Conservation (phyloP, 2,329 filamentous ascomycete genomes). For the Ascochyta fabae region DNA sequence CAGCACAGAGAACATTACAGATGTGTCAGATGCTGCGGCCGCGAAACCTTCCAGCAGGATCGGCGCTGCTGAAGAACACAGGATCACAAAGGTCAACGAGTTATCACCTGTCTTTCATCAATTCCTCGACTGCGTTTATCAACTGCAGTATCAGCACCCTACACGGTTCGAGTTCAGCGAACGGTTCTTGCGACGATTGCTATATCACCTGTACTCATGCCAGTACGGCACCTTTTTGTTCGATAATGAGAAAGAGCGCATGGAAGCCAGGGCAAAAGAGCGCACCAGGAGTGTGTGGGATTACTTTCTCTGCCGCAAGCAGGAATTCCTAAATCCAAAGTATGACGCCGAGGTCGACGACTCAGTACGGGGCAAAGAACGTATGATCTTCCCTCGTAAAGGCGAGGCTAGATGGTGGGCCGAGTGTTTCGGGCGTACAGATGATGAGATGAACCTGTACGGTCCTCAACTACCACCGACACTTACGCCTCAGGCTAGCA, state of each 20-base stretch:
- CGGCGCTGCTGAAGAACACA: slow-evolving; percentile 60
- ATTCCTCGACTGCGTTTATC: slow-evolving; percentile 93
- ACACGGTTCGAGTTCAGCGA: slow-evolving; percentile 96
- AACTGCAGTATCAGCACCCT: slow-evolving; percentile 83
- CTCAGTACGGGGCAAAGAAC: slow-evolving; percentile 77
- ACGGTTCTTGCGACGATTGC: slow-evolving; percentile 82
- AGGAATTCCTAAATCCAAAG: slow-evolving; percentile 81
- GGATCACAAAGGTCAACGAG: slow-evolving; percentile 84
- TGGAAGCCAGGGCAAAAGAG: slow-evolving; percentile 71
- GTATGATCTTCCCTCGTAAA: slow-evolving; percentile 79
- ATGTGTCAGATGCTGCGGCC: slow-evolving; percentile 52
- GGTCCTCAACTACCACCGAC: slow-evolving; percentile 34
- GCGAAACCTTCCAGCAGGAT: slow-evolving; percentile 44
- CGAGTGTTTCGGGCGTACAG: slow-evolving; percentile 81
- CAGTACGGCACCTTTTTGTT: slow-evolving; percentile 97
- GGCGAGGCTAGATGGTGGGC: slow-evolving; percentile 93
- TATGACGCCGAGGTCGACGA: slow-evolving; percentile 82
- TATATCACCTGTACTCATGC: slow-evolving; percentile 94
- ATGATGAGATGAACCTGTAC: slow-evolving; percentile 87
- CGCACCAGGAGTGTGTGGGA: slow-evolving; percentile 91
- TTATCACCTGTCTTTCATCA: slow-evolving; percentile 97
- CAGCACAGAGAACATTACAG: slow-evolving; percentile 59
- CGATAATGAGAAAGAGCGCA: slow-evolving; percentile 89
- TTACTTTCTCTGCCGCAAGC: slow-evolving; percentile 83
- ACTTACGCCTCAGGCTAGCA: slow-evolving; percentile 39